Evolutionary conservation across 495 filamentous ascomycete species (phyloP), one percentile per base, ranked within the genome.

Genomic region (Rostrohypoxylon terebratum): DNA sequence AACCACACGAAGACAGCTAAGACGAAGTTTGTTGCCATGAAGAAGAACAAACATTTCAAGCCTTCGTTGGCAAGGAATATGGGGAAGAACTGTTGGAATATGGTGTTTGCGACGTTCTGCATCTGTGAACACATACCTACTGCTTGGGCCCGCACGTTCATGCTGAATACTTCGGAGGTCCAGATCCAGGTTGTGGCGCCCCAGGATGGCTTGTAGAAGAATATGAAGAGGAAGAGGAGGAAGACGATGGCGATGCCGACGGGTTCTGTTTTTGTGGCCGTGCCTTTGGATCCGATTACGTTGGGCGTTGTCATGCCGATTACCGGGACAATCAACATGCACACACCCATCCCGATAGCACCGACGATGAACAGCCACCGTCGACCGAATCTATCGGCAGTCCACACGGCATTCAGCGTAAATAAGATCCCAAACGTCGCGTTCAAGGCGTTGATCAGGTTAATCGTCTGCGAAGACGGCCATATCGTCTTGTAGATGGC

Each of bases 171-270:
- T 67, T 90, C 88, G 2, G 88, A 84, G 0, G 88, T 91, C 87
- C 85, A 90, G 69, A 90, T 90, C 89, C 88, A 91, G 3, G 86
- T 84, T 0, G 88, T 90, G 0, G 89, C 89, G 28, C 89, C 88
- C 89, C 87, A 91, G 1, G 87, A 89, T 2, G 89, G 89, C 76
- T 90, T 90, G 78, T 90, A 91, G 82, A 91, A 90, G 77, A 91
- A 85, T 44, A 89, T 89, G 64, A 91, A 90, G 2, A 90, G 69
- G 84, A 90, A 90, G 11, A 90, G 67, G 11, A 90, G 77, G 78
- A 89, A 88, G 11, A 90, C 87, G 58, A 90, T 89, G 4, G 87
- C 80, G 62, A 90, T 91, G 38, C 87, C 89, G 31, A 91, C 88
- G 9, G 88, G 76, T 51, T 84, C 64, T 0, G 83, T 79, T 71